Evolutionary conservation across 176 grass and related monocot genomes (phyloP).

Genomic region (Triticum timopheevii): DNA sequence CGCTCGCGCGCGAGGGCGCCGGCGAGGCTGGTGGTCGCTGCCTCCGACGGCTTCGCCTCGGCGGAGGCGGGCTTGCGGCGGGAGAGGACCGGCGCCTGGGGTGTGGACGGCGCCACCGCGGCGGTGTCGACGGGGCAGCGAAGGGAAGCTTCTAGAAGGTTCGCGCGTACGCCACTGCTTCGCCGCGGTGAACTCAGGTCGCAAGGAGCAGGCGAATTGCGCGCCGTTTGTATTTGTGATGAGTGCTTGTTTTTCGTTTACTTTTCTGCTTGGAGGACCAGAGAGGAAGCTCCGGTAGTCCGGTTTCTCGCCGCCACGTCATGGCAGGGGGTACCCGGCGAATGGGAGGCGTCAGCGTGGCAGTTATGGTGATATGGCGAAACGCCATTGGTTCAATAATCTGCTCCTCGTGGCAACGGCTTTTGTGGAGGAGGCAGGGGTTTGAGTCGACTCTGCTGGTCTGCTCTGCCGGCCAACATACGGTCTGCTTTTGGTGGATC

Average conservation of each 20-base stretch:
- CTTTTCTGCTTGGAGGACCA: neutral
- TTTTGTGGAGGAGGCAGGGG: neutral
- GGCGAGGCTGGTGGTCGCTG: slow-evolving; percentile 32
- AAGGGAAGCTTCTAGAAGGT: neutral
- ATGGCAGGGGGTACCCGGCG: neutral
- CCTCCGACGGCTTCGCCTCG: neutral
- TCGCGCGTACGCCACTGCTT: neutral
- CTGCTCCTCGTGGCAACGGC: neutral
- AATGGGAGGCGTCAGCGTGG: slow-evolving; percentile 32
- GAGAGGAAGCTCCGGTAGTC: neutral
- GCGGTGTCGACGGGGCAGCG: neutral
- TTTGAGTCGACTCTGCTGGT: neutral
- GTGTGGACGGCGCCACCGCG: slow-evolving; percentile 57
- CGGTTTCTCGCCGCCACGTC: slow-evolving; percentile 28
- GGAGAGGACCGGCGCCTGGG: slow-evolving; percentile 57
- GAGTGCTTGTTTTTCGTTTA: neutral
- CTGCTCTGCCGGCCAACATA: neutral
- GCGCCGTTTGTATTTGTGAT: neutral
- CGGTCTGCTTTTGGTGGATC: neutral
- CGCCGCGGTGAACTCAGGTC: neutral
- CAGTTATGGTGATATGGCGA: neutral
- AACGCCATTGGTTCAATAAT: neutral
- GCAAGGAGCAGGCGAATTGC: neutral
- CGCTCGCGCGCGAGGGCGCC: slow-evolving; percentile 34
- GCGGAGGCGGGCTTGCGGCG: slow-evolving; percentile 40